Base-by-base conservation (phyloP, 495 filamentous ascomycete genomes). In the Penicillium fimorum region DNA sequence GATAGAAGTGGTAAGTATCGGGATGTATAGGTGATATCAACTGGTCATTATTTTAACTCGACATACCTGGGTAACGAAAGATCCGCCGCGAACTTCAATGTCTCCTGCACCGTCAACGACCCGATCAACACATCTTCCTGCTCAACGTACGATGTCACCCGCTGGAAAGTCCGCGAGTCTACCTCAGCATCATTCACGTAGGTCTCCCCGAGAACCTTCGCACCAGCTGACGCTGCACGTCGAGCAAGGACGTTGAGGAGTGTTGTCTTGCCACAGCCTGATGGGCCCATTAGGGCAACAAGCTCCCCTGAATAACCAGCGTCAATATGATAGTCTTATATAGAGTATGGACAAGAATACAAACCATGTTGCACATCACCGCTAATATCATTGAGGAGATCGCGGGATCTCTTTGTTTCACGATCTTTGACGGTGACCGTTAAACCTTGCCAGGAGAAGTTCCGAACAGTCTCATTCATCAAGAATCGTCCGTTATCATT, bases 91-190 rank as follows among this genome's bases (percentile, higher is more conserved):
- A 93, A 92, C 56, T 84, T 69, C 53, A 95, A 69, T 1, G 90
- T 92, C 72, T 95, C 90, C 18, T 76, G 75, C 12, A 91, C 87
- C 0, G 89, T 92, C 56, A 93, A 75, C 0, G 85, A 84, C 15
- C 90, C 90, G 44, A 92, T 87, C 5, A 95, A 74, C 4, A 87
- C 82, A 76, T 95, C 90, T 53, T 92, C 88, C 70, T 93, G 90
- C 78, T 95, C 90, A 12, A 95, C 90, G 64, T 89, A 92, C 18
- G 84, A 81, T 45, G 76, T 83, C 50, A 89, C 73, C 22, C 76
- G 71, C n/a, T 58, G 63, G 45, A 74, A 78, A 0, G 68, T 56
- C 5, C 53, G 49, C 10, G 57, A 61, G 20, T 65, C 73, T 13
- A 70, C 55, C 22, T 65, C 63, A 0, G 53, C 60, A 35, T 85